Conservation (phyloP, 2,329 filamentous ascomycete species). For the Cytospora schulzeri region DNA sequence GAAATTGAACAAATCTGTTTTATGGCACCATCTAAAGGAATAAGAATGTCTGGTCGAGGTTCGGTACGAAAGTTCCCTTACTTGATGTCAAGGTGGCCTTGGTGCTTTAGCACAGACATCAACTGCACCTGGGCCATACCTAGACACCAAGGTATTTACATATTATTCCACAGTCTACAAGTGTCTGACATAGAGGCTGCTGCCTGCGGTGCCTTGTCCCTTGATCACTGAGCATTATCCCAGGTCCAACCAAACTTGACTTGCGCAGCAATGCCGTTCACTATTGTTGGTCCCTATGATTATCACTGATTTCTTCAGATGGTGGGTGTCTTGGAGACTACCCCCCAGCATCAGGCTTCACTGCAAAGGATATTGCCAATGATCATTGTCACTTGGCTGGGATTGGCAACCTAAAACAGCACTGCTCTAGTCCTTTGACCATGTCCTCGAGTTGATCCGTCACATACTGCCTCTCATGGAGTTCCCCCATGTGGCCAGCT, state of each 20-base stretch:
- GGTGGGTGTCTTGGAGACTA: too few species aligned
- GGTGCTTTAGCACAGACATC: not conserved
- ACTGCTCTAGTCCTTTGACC: not conserved
- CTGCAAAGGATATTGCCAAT: not conserved
- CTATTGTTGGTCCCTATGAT: not conserved
- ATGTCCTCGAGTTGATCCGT: not conserved
- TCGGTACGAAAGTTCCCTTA: not conserved
- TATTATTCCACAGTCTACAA: not conserved
- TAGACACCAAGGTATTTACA: not conserved
- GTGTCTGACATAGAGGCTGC: not conserved
- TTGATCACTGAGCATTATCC: too few species aligned
- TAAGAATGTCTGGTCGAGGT: not conserved
- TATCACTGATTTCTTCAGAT: not conserved
- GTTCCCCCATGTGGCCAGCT: not conserved
- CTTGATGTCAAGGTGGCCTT: not conserved
- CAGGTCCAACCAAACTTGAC: not conserved
- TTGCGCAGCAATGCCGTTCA: not conserved
- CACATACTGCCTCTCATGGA: not conserved
- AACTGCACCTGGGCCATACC: too few species aligned
- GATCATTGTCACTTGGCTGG: not conserved
- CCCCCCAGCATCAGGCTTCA: not conserved
- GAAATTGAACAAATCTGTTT: not conserved
- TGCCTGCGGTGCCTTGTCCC: not conserved
- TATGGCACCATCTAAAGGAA: not conserved
- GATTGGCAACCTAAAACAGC: not conserved